Evolutionary conservation across 202 grass and related monocot species (phyloP).

Genomic region (Eragrostis tef): DNA sequence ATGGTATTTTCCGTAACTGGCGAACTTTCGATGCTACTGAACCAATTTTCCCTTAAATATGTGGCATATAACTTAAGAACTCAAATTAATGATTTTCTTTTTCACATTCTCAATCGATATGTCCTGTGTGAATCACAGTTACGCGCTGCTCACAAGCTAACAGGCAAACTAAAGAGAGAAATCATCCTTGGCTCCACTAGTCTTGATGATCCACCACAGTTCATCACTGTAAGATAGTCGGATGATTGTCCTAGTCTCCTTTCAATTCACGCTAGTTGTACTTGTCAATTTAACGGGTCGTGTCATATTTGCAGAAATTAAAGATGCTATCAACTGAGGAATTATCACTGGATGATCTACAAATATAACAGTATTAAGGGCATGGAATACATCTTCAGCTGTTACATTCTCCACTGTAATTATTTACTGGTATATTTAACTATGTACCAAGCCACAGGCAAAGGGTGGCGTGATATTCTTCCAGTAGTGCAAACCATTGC

Average conservation of each 20-base stretch:
- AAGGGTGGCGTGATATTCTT: conserved; percentile 24
- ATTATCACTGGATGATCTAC: conserved; percentile 72
- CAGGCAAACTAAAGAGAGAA: conserved; percentile 75
- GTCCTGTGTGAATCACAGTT: conserved; percentile 51
- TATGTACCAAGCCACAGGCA: conserved; percentile 3
- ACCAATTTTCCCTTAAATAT: not conserved
- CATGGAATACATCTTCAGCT: not conserved
- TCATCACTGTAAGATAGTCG: conserved; percentile 66
- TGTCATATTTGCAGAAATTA: conserved; percentile 70
- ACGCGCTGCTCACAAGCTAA: conserved; percentile 69
- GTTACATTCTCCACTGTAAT: conserved; percentile 6
- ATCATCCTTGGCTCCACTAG: conserved; percentile 77
- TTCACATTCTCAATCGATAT: not conserved
- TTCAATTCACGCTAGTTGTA: not conserved
- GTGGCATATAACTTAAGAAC: conserved; percentile 10
- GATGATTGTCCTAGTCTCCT: not conserved
- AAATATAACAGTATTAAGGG: conserved; percentile 57
- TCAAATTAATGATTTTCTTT: conserved; percentile 5
- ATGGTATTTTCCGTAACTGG: too few species aligned
- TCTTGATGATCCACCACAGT: conserved; percentile 69
- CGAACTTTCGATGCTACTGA: too few species aligned
- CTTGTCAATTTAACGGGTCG: not conserved
- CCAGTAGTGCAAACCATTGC: not conserved
- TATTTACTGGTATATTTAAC: conserved; percentile 16
- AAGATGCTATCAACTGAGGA: conserved; percentile 71